Evolutionary conservation across 345 rosid species (phyloP), one percentile per base, ranked within the genome.

Genomic region (Populus alba): DNA sequence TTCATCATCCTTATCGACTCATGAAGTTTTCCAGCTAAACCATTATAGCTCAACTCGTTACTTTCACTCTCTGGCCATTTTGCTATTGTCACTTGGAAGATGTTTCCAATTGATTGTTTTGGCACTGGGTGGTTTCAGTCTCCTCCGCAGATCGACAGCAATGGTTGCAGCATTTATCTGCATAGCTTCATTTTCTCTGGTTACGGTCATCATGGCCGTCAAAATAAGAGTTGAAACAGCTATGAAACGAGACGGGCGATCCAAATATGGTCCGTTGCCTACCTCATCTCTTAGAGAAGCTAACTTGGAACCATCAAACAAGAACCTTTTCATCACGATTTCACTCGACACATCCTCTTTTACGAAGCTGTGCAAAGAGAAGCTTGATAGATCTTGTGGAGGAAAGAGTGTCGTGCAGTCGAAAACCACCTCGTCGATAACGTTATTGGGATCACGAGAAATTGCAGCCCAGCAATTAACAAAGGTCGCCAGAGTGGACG

Each of bases 331-430:
- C 33, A 25, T 38, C 72, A 57, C 15, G 18, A 39, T 66, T 23
- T 66, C 35, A 1, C 33, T 73, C 7, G 27, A 13, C n/a, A 51
- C 2, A 0, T 72, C 55, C 12, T 66, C 35, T 8, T 67, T 39
- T 0, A 27, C 2, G 33, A 33, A 10, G 1, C 25, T 15, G 33
- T 11, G 7, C 37, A 65, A 49, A 15, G 75, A 68, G 23, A 74
- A 71, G 72, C 74, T 71, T 5, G 33, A 18, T 17, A 59, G 49
- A 65, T 72, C 77, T 17, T 49, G 66, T 3, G 76, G 85, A 16
- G 81, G 87, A 68, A 85, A 85, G 15, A 85, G 38, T 5, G 72
- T 22, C 5, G 63, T 76, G 74, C 79, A 69, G 70, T 81, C 83
- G 33, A 9, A 77, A 22, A 82, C 55, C 15, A 79, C 76, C n/a